Evolutionary conservation across 2,329 filamentous ascomycete species (phyloP).

Genomic region (Bipolaris cookei): DNA sequence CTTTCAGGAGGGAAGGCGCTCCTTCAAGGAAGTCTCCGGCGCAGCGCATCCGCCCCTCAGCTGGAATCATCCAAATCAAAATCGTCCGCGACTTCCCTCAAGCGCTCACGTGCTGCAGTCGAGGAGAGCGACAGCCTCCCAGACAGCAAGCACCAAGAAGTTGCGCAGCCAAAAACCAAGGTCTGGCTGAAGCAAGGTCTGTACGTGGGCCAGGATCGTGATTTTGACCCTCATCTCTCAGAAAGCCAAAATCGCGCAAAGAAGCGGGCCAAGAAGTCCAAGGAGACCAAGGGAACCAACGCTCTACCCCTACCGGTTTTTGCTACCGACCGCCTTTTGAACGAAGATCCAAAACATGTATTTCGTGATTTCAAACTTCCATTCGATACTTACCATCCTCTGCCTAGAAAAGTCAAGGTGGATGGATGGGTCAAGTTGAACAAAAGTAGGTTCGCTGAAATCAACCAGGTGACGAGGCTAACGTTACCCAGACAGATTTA

Average conservation of each 20-base stretch:
- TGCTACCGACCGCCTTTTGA: constrained; percentile 72
- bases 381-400: constrained; percentile 85
- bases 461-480: constrained; percentile 20
- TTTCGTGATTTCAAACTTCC: constrained; percentile 85
- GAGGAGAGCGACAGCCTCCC: constrained; percentile 26
- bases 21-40: constrained; percentile 37
- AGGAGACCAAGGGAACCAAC: constrained; percentile 55
- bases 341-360: constrained; percentile 57
- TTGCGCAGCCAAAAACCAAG: constrained; percentile 61
- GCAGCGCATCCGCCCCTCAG: constrained; percentile 36
- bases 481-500: constrained; percentile 74
- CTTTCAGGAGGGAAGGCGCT: constrained; percentile 49
- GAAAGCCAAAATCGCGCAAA: constrained; percentile 54
- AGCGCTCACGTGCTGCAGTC: constrained; percentile 32
- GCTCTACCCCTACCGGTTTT: constrained; percentile 80
- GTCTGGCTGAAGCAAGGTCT: constrained; percentile 82
- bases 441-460: constrained; percentile 69
- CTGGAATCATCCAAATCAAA: constrained; percentile 25
- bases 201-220: constrained; percentile 77
- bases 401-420: constrained; percentile 86
- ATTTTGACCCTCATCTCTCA: constrained; percentile 52
- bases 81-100: constrained; percentile 23
- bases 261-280: constrained; percentile 39
- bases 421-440: constrained; percentile 92
- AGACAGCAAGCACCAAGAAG: constrained; percentile 22